Evolutionary conservation across 805 yeast genomes (phyloP).

Genomic region (Kodamaea leandrae): DNA sequence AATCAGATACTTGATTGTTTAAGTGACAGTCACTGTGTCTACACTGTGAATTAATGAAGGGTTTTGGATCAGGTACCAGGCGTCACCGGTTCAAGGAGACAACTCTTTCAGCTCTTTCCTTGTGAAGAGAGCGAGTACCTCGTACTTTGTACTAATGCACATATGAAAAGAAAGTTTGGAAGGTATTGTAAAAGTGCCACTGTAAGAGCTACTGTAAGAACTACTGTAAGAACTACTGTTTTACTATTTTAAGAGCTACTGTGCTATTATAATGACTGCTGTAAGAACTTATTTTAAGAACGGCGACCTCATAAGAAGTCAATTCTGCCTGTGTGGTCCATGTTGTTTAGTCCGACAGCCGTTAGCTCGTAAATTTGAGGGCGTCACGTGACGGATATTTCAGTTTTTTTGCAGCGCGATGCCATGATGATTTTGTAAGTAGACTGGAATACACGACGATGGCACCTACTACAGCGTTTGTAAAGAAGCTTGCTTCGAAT

Average conservation of each 20-base stretch:
- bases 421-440: neutral
- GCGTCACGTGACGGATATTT: slow-evolving; percentile 3
- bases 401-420: slow-evolving; percentile 1
- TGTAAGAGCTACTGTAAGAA: no score
- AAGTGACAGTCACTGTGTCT: slow-evolving; percentile 19
- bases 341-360: neutral
- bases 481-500: slow-evolving; percentile 81
- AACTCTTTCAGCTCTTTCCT: neutral
- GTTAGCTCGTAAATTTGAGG: no score
- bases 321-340: no score
- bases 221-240: no score
- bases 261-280: no score
- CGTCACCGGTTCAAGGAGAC: neutral
- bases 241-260: no score
- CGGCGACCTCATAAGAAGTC: no score
- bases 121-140: neutral
- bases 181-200: no score
- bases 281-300: no score
- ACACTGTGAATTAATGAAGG: neutral
- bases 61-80: slow-evolving; percentile 1
- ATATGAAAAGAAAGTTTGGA: no score
- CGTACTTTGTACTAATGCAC: neutral
- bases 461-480: slow-evolving; percentile 51
- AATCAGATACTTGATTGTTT: slow-evolving; percentile 92
- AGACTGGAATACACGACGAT: no score